Evolutionary conservation across 352 stramenopile species (phyloP).

Genomic region (Pythium periplocum): DNA sequence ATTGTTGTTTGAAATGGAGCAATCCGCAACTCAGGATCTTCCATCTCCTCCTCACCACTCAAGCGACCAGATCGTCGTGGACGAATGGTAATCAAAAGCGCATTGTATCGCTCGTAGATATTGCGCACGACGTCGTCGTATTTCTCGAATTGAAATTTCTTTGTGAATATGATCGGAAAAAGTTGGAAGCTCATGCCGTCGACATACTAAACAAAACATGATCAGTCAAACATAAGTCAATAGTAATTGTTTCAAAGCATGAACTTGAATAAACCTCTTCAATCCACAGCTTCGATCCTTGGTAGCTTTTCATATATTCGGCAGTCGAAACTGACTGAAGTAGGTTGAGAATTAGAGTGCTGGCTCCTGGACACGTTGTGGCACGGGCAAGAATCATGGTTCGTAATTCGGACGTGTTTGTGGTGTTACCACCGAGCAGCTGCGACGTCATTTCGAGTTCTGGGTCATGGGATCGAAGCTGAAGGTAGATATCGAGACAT

Average conservation of each 20-base stretch:
- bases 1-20: slow-evolving; percentile 41
- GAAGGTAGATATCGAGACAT: slow-evolving; percentile 48
- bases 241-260: not conserved
- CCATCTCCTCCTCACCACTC: not conserved
- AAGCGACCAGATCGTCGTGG: slow-evolving; percentile 3
- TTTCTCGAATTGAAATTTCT: slow-evolving; percentile 43
- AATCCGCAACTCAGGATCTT: slow-evolving; percentile 19
- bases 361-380: slow-evolving; percentile 47
- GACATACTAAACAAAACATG: slow-evolving; percentile 37
- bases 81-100: slow-evolving; percentile 25
- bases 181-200: slow-evolving; percentile 64
- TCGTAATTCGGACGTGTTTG: slow-evolving; percentile 35
- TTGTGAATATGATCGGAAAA: slow-evolving; percentile 60
- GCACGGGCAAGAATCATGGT: slow-evolving; percentile 53
- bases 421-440: slow-evolving; percentile 40
- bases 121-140: slow-evolving; percentile 49
- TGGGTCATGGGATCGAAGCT: slow-evolving; percentile 39
- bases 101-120: slow-evolving; percentile 48
- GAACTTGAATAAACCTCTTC: slow-evolving; percentile 34
- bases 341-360: slow-evolving; percentile 64
- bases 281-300: slow-evolving; percentile 42
- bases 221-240: not conserved
- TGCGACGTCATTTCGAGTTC: slow-evolving; percentile 41
- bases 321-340: slow-evolving; percentile 38
- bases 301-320: slow-evolving; percentile 32